Base-by-base conservation (phyloP, 257 asterid species). In the Jacaranda mimosifolia region DNA sequence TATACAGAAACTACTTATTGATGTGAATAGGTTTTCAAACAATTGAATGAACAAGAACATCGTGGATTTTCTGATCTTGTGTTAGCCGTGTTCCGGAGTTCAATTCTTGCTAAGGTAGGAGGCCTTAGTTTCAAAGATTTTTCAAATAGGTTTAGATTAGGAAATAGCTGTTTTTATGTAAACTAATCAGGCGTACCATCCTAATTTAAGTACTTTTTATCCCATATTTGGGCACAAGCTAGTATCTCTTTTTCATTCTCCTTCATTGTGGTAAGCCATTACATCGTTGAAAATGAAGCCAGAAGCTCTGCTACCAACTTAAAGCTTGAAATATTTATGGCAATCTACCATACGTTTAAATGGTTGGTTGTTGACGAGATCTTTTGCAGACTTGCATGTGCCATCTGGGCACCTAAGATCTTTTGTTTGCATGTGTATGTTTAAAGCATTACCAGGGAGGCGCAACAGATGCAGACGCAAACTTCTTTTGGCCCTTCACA, bases 41-140 rank as follows among this genome's bases (percentile, higher is more conserved):
- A 26, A 26, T 1, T 26, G 32, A 26, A 26, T 26, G 32, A 26
- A 26, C 46, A 58, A 18, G 63, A 67, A 12, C 13, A 17, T 19
- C 17, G 66, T 43, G 53, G 38, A 12, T 58, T 58, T 52, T 59
- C 55, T 55, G 10, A 17, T 72, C 12, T 72, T 73, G 63, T 43
- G 55, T 38, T 57, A 51, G 45, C 58, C 53, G 62, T 68, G 14
- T 68, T 35, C 19, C 53, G 3, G 43, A 21, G 59, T 60, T 12
- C 70, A 57, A 32, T 32, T 56, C 57, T 46, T 74, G 79, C 72
- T 49, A 48, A 18, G 68, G 13, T 8, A 19, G 68, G 45, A 38
- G 67, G 53, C 63, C 64, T 58, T 21, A 15, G 42, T 46, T 53
- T 62, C 58, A n/a, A 59, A 40, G 40, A 70, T 4, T 32, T 11